Base-by-base conservation (phyloP, 2,329 filamentous ascomycete genomes). In the Xylariaceae sp. region DNA sequence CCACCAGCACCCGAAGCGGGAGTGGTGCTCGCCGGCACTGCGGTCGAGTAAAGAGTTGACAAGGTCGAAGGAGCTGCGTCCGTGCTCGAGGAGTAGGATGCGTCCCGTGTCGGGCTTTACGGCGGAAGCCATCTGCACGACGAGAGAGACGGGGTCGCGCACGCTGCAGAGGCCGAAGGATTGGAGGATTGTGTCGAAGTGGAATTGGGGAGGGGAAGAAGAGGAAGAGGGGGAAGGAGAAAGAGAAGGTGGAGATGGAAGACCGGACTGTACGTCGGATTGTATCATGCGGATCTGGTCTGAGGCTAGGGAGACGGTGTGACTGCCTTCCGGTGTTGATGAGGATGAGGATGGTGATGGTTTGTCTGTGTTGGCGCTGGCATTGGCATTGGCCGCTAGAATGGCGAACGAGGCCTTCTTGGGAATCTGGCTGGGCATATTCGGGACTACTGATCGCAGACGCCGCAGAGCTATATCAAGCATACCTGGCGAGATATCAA, bases 121-220 rank as follows among this genome's bases (percentile, higher is more conserved):
- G 14, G 64, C 66, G 7, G 67, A 61, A 1, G 78, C 78, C 57
- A 84, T 68, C 59, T 77, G 76, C 41, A 65, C 61, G 17, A 85
- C 61, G 17, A 84, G 68, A 22, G 60, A 61, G 8, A 74, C 69
- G 1, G 81, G 81, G 56, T 82, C 74, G 4, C 69, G 67, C 3
- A 83, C 80, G 55, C 76, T 81, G 64, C 81, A 85, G 21, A 85
- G 71, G 4, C 80, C 80, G 64, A 85, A 84, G 0, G 79, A 82
- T 58, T 84, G 80, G 22, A 84, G 59, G 29, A 84, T 66, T 2
- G 79, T 83, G 64, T 85, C 81, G 65, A 83, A 85, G 51, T 72
- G 72, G 3, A 64, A 64, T 44, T 49, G 65, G 35, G 58, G 58
- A 21, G 61, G 64, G 48, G 68, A 61, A 6, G 60, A 27, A 1